phyloP scores from a whole-genome alignment of 2,329 filamentous ascomycete genomes.

The Fusarium floridanum region DNA sequence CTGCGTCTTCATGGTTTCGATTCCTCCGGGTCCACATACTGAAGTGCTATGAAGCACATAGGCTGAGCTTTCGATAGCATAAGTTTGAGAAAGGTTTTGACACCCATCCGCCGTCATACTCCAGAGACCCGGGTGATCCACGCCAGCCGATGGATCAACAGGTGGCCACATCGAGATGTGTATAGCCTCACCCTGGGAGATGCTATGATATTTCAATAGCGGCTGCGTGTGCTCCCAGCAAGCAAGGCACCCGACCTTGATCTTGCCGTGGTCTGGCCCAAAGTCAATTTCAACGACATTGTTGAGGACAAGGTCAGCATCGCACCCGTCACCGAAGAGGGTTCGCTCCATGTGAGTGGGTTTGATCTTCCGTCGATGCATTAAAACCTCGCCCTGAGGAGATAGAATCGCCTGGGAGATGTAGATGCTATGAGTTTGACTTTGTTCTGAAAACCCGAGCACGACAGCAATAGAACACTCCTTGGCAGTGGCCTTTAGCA shows the following conservation, averaged over 20 bases:
- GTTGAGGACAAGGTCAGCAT: slow-evolving; percentile 51
- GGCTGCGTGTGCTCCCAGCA: slow-evolving; percentile 67
- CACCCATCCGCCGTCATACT: slow-evolving; percentile 53
- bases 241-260: slow-evolving; percentile 48
- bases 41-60: slow-evolving; percentile 61
- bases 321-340: slow-evolving; percentile 60
- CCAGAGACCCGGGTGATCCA: slow-evolving; percentile 43
- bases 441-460: slow-evolving; percentile 58
- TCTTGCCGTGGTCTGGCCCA: slow-evolving; percentile 43
- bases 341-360: slow-evolving; percentile 64
- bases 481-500: slow-evolving; percentile 49
- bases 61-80: slow-evolving; percentile 67
- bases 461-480: slow-evolving; percentile 54
- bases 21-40: slow-evolving; percentile 56
- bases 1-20: slow-evolving; percentile 56
- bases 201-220: slow-evolving; percentile 61
- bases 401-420: slow-evolving; percentile 60
- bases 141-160: slow-evolving; percentile 34
- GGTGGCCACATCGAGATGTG: slow-evolving; percentile 64
- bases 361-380: slow-evolving; percentile 62
- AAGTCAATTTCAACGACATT: slow-evolving; percentile 55
- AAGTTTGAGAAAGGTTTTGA: slow-evolving; percentile 62
- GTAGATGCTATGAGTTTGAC: slow-evolving; percentile 54
- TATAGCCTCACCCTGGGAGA: slow-evolving; percentile 58
- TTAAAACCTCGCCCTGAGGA: slow-evolving; percentile 53